Conservation (phyloP, 306 rosid genomes). For the Mucuna pruriens region DNA sequence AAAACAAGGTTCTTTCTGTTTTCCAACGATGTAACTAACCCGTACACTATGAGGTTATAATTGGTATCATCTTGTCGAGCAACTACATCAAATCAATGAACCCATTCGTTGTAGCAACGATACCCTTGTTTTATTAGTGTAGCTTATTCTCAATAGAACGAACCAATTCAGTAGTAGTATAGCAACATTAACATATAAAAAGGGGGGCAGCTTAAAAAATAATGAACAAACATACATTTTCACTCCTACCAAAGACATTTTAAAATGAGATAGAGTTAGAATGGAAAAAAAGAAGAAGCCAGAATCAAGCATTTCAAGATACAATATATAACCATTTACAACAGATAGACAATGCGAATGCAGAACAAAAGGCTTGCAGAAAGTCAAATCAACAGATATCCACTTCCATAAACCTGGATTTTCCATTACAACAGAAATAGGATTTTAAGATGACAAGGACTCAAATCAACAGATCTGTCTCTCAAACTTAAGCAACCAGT, state of each 20-base stretch:
- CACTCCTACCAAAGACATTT: slow-evolving; percentile 10
- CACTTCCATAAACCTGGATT: slow-evolving; percentile 95
- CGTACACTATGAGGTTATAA: not conserved
- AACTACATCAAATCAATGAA: too few species aligned
- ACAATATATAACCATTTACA: not conserved
- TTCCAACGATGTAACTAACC: not conserved
- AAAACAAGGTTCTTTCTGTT: not conserved
- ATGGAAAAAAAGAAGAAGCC: slow-evolving; percentile 1
- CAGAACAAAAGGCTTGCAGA: not conserved
- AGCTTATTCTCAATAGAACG: not conserved
- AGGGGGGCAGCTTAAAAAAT: not conserved
- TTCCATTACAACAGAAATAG: slow-evolving; percentile 59
- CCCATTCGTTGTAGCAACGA: not conserved
- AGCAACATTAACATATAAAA: not conserved
- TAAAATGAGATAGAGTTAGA: not conserved
- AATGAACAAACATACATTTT: not conserved
- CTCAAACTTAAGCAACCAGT: not conserved
- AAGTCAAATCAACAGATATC: slow-evolving; percentile 52
- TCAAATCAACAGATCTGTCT: not conserved
- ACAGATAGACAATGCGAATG: not conserved
- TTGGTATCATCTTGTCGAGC: too few species aligned
- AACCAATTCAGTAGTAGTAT: not conserved
- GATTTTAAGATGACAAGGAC: slow-evolving; percentile 7
- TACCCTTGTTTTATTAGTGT: not conserved
- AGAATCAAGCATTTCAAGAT: slow-evolving; percentile 8